A percentile compares a stretch with the other conserved stretches of the same genome.
These are phyloP conservation scores for Nothophaeocryptopus gaeumannii DNA, from an alignment of 2,329 filamentous ascomycete genomes.

Conservation along the genomic window DNA sequence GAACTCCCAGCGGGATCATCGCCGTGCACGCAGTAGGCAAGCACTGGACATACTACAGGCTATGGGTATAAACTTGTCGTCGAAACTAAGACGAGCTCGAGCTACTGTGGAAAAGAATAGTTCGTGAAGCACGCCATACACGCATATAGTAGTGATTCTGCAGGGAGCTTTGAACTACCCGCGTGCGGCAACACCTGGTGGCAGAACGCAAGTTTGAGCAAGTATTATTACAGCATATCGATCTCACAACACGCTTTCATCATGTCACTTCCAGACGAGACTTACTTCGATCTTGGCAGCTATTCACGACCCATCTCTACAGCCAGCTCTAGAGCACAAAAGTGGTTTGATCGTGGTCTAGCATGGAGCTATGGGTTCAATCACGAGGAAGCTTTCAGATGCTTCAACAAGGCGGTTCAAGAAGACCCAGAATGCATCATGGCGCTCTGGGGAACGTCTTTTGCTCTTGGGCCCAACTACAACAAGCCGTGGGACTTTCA, in stretches of 20 bases:
- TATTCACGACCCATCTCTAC: conserved; percentile 58
- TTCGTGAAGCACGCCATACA: too few species aligned
- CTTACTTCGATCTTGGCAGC: conserved; percentile 56
- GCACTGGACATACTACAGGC: too few species aligned
- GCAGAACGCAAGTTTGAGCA: too few species aligned
- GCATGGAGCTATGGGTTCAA: conserved; percentile 75
- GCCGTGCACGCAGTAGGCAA: too few species aligned
- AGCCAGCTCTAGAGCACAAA: conserved; percentile 51
- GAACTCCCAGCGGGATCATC: too few species aligned
- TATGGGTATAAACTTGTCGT: too few species aligned
- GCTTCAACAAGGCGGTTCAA: conserved; percentile 60
- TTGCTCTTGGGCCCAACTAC: conserved; percentile 71
- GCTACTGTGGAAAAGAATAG: too few species aligned
- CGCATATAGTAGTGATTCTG: too few species aligned
- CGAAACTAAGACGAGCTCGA: too few species aligned
- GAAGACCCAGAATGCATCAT: conserved; percentile 58
- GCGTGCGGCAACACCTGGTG: too few species aligned
- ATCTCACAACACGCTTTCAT: neutral
- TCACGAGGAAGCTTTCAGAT: conserved; percentile 65
- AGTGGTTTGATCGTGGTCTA: conserved; percentile 71
- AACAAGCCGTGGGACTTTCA: conserved; percentile 77
- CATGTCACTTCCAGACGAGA: neutral
- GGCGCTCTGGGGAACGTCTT: conserved; percentile 69
- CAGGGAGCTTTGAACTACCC: too few species aligned
- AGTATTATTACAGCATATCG: too few species aligned